Conservation (phyloP, 805 yeast genomes). For the Monosporozyma unispora region DNA sequence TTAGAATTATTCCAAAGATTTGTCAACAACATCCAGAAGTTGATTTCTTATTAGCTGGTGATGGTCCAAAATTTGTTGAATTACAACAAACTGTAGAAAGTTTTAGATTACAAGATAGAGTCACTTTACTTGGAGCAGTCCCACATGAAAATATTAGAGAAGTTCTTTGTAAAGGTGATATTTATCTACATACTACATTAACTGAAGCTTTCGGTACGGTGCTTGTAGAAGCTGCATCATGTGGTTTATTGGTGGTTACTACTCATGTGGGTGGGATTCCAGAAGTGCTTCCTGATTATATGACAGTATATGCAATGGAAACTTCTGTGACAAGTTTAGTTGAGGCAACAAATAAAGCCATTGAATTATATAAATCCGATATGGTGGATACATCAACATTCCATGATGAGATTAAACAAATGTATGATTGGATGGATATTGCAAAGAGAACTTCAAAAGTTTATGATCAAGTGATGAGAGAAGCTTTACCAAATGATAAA, state of each 20-base stretch:
- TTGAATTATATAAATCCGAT: conserved; percentile 45
- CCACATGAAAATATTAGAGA: conserved; percentile 89
- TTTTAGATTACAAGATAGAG: conserved; percentile 77
- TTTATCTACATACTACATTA: conserved; percentile 83
- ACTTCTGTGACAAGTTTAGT: conserved; percentile 71
- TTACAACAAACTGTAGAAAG: conserved; percentile 92
- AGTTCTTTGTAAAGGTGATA: conserved; percentile 88
- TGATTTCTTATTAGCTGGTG: conserved; percentile 84
- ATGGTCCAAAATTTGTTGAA: conserved; percentile 92
- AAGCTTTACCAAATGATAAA: conserved; percentile 36
- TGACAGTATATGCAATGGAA: conserved; percentile 88
- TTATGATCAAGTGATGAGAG: conserved; percentile 41
- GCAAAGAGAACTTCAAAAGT: conserved; percentile 81
- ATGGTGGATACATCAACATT: conserved; percentile 63
- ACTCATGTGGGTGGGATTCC: conserved; percentile 97
- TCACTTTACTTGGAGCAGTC: conserved; percentile 75
- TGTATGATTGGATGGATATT: conserved; percentile 90
- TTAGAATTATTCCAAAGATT: conserved; percentile 75
- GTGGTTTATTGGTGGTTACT: conserved; percentile 88
- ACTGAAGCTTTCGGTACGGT: conserved; percentile 99
- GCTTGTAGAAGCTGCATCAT: conserved; percentile 92
- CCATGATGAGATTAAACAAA: conserved; percentile 63
- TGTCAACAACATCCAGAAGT: conserved; percentile 58
- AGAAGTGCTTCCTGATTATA: conserved; percentile 84
- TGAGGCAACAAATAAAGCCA: conserved; percentile 63